Evolutionary conservation across 1,284 basidiomycete genomes (phyloP), one percentile per base, ranked within the genome.

Genomic region (Puccinia coronata): DNA sequence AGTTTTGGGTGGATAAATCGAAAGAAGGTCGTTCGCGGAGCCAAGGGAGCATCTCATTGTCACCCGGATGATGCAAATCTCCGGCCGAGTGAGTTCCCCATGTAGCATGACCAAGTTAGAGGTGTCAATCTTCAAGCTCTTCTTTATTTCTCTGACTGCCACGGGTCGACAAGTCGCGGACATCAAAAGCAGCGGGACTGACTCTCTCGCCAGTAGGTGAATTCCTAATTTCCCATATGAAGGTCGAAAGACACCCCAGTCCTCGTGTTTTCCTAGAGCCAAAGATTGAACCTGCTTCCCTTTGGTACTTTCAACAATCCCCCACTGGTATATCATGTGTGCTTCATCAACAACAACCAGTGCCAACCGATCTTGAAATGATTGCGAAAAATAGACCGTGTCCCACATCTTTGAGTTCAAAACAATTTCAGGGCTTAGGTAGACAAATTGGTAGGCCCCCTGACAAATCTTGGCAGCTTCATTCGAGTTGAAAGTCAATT

Each of bases 171-270:
- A 74, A 57, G 1, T 67, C 39, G 39, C 67, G 2, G 39, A 69
- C 31, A 69, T 20, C 18, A 77, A 57, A 23, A 77, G n/a, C 1
- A 53, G 67, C 25, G 61, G 41, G 25, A 23, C 51, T 5, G 47
- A n/a, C 5, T 57, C 51, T 4, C 47, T 18, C 4, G 36, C 16
- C 1, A 76, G 14, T 11, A 76, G 34, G 6, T 31, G 36, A 16
- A 31, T 41, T 23, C 57, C 55, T 23, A 67, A 20, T 18, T 67
- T 77, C 3, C 75, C 61, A 67, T 77, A 77, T 9, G 43, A 43
- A 43, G 43, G 43, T 43, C 43, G 6, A 16, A 43, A 70, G 6
- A 69, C 23, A 16, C 61, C 61, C 3, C 14, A 16, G 28, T 63
- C 61, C n/a, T 63, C 14, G 61, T 34, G 31, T 63, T 23, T 63